phyloP scores from a whole-genome alignment of 2,329 filamentous ascomycete genomes.

The Chaetomiaceae sp. region DNA sequence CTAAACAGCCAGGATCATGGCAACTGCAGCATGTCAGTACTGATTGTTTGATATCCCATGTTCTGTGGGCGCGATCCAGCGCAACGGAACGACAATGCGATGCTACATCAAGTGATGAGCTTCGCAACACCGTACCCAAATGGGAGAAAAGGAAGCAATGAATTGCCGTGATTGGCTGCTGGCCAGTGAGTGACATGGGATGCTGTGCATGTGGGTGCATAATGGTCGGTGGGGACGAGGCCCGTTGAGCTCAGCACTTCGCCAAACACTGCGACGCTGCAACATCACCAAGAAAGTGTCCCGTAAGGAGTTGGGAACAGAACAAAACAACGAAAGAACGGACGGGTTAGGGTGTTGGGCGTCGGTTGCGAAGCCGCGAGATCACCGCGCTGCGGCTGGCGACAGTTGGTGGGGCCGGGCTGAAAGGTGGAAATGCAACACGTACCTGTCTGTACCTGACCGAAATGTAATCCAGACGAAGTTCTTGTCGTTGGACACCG shows the following conservation, averaged over 20 bases:
- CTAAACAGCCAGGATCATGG: conserved; percentile 19
- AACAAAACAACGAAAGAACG: neutral
- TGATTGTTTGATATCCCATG: neutral
- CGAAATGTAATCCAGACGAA: too few species aligned
- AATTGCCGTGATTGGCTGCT: too few species aligned
- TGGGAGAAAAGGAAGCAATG: neutral
- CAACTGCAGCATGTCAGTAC: conserved; percentile 20
- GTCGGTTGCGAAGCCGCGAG: neutral
- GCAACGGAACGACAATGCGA: too few species aligned
- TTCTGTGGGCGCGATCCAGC: neutral
- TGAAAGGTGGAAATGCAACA: conserved; percentile 5
- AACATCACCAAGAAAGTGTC: too few species aligned
- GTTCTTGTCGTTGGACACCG: too few species aligned
- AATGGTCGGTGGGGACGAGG: too few species aligned
- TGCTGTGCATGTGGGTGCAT: too few species aligned
- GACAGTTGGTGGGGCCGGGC: conserved; percentile 5
- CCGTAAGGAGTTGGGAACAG: too few species aligned
- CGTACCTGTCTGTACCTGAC: conserved; percentile 8
- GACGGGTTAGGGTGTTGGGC: neutral
- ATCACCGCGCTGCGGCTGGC: neutral
- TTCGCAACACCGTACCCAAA: neutral
- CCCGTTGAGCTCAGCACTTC: too few species aligned
- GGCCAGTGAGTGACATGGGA: too few species aligned
- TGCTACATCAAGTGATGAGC: conserved; percentile 5
- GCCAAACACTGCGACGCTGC: too few species aligned